Conservation (phyloP, 495 filamentous ascomycete species). For the Hypomontagnella monticulosa region DNA sequence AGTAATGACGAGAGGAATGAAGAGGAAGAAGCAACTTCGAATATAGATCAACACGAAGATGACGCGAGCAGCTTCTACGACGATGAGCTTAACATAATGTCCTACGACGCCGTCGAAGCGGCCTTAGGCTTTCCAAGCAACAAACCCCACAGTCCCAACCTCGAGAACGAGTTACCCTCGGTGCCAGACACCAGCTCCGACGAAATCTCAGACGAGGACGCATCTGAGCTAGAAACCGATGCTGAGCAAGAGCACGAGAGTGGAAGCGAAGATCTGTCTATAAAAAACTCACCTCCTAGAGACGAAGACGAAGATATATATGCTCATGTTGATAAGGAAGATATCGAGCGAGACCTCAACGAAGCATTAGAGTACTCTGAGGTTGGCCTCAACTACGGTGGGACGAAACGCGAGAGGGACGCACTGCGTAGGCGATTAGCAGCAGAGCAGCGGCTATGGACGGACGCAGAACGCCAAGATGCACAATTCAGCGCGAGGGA, state of each 20-base stretch:
- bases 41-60: constrained; percentile 35
- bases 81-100: constrained; percentile 45
- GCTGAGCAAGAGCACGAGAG: constrained; percentile 25
- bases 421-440: constrained; percentile 43
- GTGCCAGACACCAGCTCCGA: not conserved
- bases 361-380: constrained; percentile 47
- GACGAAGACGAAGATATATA: not conserved
- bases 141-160: not conserved
- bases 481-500: constrained; percentile 58
- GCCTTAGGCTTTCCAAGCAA: constrained; percentile 46
- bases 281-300: not conserved
- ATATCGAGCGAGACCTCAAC: constrained; percentile 35
- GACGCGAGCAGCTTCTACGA: constrained; percentile 40
- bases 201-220: too few relatives aligned
- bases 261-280: constrained; percentile 6
- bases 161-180: constrained; percentile 17
- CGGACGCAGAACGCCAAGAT: constrained; percentile 66
- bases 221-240: not conserved
- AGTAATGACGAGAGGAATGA: constrained; percentile 32
- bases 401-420: constrained; percentile 19
- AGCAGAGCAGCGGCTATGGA: constrained; percentile 54
- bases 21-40: constrained; percentile 22
- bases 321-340: constrained; percentile 25
- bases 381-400: constrained; percentile 21
- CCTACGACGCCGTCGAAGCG: constrained; percentile 66